Evolutionary conservation across 2,329 filamentous ascomycete species (phyloP).

Genomic region (Xylaria hypoxylon): DNA sequence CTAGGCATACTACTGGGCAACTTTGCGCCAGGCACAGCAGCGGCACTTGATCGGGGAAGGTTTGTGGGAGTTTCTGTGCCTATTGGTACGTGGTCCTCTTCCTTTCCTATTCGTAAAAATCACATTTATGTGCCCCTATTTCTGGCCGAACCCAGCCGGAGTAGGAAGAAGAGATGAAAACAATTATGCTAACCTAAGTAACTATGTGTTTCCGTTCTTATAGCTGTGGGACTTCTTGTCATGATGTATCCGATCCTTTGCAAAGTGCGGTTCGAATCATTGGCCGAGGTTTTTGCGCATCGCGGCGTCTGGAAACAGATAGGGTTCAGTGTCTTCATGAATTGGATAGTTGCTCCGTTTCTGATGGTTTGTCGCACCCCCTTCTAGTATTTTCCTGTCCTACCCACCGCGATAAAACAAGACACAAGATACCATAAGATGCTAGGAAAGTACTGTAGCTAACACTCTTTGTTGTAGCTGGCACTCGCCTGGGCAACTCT

Average conservation of each 20-base stretch:
- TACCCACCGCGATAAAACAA: background rate
- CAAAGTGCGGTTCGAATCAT: conserved; percentile 82
- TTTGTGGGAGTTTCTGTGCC: conserved; percentile 68
- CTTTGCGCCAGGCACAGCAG: conserved; percentile 72
- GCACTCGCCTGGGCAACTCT: conserved; percentile 76
- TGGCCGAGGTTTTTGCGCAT: conserved; percentile 74
- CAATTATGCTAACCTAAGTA: conserved; percentile 3
- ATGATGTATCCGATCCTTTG: conserved; percentile 97
- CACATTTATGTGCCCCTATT: background rate
- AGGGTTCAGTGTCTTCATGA: conserved; percentile 78
- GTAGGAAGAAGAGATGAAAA: background rate
- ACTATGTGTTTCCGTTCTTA: conserved; percentile 2
- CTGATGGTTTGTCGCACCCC: conserved; percentile 71
- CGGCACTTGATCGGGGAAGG: conserved; percentile 73
- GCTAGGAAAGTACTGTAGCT: background rate
- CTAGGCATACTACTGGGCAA: conserved; percentile 81
- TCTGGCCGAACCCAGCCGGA: background rate
- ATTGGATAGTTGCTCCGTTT: conserved; percentile 86
- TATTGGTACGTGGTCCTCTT: conserved; percentile 40
- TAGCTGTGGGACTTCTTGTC: conserved; percentile 81
- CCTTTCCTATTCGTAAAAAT: background rate
- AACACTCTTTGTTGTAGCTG: conserved; percentile 56
- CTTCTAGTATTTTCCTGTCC: background rate
- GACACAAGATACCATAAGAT: background rate
- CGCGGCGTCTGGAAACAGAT: conserved; percentile 81